Evolutionary conservation across 192 early-diverging fungal species (phyloP).

Genomic region (Gaertneriomyces sp.): DNA sequence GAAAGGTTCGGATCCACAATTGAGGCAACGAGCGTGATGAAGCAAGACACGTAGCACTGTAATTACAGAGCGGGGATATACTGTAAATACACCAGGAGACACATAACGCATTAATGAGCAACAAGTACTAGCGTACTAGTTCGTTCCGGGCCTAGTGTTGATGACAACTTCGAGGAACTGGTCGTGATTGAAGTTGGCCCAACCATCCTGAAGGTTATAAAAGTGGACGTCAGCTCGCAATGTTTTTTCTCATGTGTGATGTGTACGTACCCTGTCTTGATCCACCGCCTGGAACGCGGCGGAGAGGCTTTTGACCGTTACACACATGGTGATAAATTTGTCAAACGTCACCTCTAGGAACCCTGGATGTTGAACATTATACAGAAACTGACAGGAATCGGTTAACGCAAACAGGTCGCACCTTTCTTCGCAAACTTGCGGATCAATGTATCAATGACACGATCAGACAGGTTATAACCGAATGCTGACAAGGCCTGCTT

Average conservation of each 20-base stretch:
- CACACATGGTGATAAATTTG: slow-evolving; percentile 16
- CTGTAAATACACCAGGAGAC: too few species aligned
- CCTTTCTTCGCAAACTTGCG: slow-evolving; percentile 24
- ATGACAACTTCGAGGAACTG: slow-evolving; percentile 28
- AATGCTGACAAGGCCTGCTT: slow-evolving; percentile 19
- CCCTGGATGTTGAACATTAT: slow-evolving; percentile 1
- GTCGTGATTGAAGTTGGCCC: slow-evolving; percentile 26
- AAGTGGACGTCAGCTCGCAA: background rate
- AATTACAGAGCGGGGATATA: too few species aligned
- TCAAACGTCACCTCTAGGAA: slow-evolving; percentile 24
- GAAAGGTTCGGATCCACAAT: too few species aligned
- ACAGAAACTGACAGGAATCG: background rate
- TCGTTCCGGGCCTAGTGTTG: slow-evolving; percentile 2
- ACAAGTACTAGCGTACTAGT: too few species aligned
- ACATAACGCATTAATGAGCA: too few species aligned
- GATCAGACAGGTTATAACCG: slow-evolving; percentile 16
- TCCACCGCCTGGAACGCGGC: slow-evolving; percentile 19
- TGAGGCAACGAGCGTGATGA: too few species aligned
- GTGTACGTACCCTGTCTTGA: slow-evolving; percentile 14
- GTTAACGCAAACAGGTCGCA: background rate
- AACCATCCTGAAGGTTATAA: slow-evolving; percentile 20
- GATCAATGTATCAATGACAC: slow-evolving; percentile 15
- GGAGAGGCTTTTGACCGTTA: slow-evolving; percentile 16
- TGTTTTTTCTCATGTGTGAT: too few species aligned
- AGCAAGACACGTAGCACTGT: too few species aligned